A percentile compares a stretch with the other conserved stretches of the same genome.
Conservation (phyloP, 2,329 filamentous ascomycete genomes). For the Fusarium sp. region DNA sequence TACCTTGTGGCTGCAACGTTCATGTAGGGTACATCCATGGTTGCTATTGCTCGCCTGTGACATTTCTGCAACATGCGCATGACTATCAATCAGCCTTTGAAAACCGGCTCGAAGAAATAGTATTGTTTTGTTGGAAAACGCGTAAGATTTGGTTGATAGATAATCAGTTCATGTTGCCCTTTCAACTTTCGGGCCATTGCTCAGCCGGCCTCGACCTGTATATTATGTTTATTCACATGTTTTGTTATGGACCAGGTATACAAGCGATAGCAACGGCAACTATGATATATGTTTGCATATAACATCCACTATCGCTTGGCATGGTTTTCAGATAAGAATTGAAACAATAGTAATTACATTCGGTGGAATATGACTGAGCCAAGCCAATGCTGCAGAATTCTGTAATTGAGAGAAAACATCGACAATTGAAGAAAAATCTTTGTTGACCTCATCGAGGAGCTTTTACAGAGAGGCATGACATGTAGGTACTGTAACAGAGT, state of each 20-base stretch:
- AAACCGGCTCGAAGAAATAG: not conserved
- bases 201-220: not conserved
- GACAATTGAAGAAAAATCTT: slow-evolving; percentile 2
- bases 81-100: not conserved
- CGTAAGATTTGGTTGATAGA: not conserved
- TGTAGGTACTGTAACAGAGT: slow-evolving; percentile 21
- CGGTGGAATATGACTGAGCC: not conserved
- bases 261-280: not conserved
- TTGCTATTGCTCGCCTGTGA: slow-evolving; percentile 22
- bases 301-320: slow-evolving; percentile 9
- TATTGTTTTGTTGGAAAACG: not conserved
- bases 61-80: slow-evolving; percentile 29
- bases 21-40: slow-evolving; percentile 20
- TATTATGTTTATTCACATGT: not conserved
- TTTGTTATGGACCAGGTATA: slow-evolving; percentile 3
- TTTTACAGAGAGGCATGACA: not conserved
- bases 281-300: not conserved
- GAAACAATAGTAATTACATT: slow-evolving; percentile 1
- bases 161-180: not conserved
- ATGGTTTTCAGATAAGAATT: slow-evolving; percentile 4
- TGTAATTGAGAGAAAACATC: not conserved
- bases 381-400: not conserved
- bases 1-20: slow-evolving; percentile 17
- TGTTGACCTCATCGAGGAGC: not conserved
- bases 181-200: not conserved